Evolutionary conservation across 257 asterid genomes (phyloP), one percentile per base, ranked within the genome.

Genomic region (Linderniella brevidens): DNA sequence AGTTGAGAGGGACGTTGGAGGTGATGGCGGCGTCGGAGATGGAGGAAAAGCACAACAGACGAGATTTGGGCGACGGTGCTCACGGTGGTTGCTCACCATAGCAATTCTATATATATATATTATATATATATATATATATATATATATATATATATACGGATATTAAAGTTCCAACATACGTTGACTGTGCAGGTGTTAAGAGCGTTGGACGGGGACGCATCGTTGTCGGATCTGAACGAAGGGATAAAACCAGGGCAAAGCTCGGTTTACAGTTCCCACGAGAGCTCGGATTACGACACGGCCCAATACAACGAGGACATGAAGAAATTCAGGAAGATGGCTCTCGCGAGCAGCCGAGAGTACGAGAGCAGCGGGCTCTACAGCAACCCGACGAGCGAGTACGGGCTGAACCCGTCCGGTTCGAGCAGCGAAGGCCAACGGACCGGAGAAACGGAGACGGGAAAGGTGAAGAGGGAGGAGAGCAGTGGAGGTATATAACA

Each of bases 121-220:
- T n/a, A n/a, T n/a, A n/a, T n/a, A n/a, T n/a, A n/a, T n/a, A n/a
- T n/a, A n/a, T n/a, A n/a, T n/a, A n/a, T n/a, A n/a, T n/a, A n/a
- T n/a, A n/a, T n/a, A n/a, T n/a, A n/a, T n/a, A n/a, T n/a, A n/a
- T n/a, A n/a, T n/a, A n/a, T n/a, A n/a, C n/a, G n/a, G n/a, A n/a
- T n/a, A n/a, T n/a, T n/a, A n/a, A n/a, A n/a, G n/a, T n/a, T n/a
- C n/a, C n/a, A n/a, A n/a, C n/a, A n/a, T n/a, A n/a, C n/a, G n/a
- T n/a, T n/a, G n/a, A n/a, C n/a, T n/a, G n/a, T 45, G 55, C 82
- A 80, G 92, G 83, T 80, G 3, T 76, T 74, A 8, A 63, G 87
- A 60, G 87, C 78, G 55, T 63, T 80, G 55, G 93, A 80, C 66
- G 93, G 93, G 54, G 73, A 69, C 37, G 67, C 66, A n/a, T 77